Base-by-base conservation (phyloP, 2,329 filamentous ascomycete genomes). In the Calonectria honghensis region DNA sequence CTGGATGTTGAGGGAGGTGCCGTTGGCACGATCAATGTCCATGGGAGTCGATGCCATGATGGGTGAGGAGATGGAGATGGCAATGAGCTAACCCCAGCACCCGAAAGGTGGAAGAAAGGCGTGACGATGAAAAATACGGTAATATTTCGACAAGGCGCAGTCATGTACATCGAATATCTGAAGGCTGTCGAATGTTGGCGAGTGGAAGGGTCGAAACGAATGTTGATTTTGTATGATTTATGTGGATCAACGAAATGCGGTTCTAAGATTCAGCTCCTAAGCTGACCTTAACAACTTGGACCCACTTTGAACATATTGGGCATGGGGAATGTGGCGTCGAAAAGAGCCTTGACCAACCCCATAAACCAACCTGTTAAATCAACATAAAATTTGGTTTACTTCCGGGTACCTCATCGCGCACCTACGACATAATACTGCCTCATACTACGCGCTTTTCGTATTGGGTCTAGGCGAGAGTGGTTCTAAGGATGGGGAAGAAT, bases 41-140 rank as follows among this genome's bases (percentile, higher is more conserved):
- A 92, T 92, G 13, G 89, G 88, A 32, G 87, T 90, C 31, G 89
- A 89, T 59, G 88, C 84, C 89, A 91, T 91, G 48, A 35, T 76
- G 68, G 27, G 29, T 32, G 75, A 57, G 29, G 61, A 14, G 16
- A 54, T 41, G 51, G 20, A 48, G 54, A 39, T 29, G 11, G 24
- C 9, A 24, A 29, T 24, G 65, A 48, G 54, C 20, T 32, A 35
- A 57, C 57, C 41, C 41, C 57, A 13, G 24, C 18, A 32, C 67
- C 68, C 57, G 35, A 9, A 4, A 4, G 7, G 18, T 20, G 24
- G 6, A 20, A 29, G 3, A 41, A 14, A 4, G 0, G 31, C 31
- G 57, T 5, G 3, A 24, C 16, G 2, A 14, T n/a, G 4, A 20
- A 2, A 3, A 4, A 11, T 41, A 29, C 4, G 1, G 7, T 6